Percentiles rank a stretch among this genome's conserved stretches.
These are phyloP conservation scores for Colletotrichum neosansevieriae DNA, from an alignment of 2,329 filamentous ascomycete genomes.

Conservation along the genomic window DNA sequence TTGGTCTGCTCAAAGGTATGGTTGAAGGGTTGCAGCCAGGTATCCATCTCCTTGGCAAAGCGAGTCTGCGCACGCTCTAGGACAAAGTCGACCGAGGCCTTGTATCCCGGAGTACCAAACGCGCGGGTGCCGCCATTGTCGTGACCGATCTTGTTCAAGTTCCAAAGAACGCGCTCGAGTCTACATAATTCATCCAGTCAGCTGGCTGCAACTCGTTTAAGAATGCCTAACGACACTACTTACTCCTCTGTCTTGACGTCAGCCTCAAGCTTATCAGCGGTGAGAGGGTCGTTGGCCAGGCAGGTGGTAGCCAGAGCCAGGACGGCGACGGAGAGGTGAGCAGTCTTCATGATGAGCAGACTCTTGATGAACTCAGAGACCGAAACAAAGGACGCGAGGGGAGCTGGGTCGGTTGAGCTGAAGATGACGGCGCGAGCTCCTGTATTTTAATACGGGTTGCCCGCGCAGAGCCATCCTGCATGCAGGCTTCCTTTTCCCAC, in stretches of 20 bases:
- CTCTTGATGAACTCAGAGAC: conserved; percentile 3
- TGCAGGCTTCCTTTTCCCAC: neutral
- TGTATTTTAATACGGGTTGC: conserved; percentile 7
- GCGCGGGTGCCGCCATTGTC: conserved; percentile 65
- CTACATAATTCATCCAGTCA: conserved; percentile 44
- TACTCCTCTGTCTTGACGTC: conserved; percentile 54
- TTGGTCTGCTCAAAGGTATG: conserved; percentile 54
- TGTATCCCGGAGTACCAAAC: conserved; percentile 64
- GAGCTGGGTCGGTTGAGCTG: conserved; percentile 17
- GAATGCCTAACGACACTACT: conserved; percentile 29
- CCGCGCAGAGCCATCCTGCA: neutral
- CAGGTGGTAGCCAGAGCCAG: conserved; percentile 31
- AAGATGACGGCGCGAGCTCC: neutral
- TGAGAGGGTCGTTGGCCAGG: conserved; percentile 47
- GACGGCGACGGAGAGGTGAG: conserved; percentile 26
- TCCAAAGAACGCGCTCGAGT: conserved; percentile 60
- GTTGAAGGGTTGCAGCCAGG: conserved; percentile 53
- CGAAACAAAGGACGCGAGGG: conserved; percentile 15
- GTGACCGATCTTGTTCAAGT: conserved; percentile 60
- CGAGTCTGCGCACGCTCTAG: conserved; percentile 50
- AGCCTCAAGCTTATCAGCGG: conserved; percentile 53
- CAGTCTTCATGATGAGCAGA: conserved; percentile 34
- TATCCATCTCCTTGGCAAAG: conserved; percentile 55
- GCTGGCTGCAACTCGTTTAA: neutral
- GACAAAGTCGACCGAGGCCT: conserved; percentile 63